Percentiles rank a stretch among this genome's conserved stretches.
These are phyloP conservation scores for Theobroma grandiflorum DNA, from an alignment of 441 rosid species.

Conservation along the genomic window DNA sequence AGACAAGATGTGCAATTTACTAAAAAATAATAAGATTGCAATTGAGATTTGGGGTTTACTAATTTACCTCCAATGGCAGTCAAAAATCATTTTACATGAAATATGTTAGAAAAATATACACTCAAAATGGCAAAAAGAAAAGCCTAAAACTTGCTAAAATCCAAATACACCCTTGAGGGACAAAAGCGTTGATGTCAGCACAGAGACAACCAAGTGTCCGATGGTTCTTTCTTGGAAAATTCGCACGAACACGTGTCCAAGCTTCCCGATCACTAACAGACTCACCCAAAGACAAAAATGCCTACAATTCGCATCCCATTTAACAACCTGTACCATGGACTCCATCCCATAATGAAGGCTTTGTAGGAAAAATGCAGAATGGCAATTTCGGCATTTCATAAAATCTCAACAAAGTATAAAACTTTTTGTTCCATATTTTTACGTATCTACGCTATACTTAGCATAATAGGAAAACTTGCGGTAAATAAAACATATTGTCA, in stretches of 20 bases:
- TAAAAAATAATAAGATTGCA: too few species aligned
- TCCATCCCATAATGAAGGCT: background rate
- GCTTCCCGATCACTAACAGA: background rate
- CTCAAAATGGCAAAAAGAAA: background rate
- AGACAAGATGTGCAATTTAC: too few species aligned
- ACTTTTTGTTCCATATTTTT: background rate
- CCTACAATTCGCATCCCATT: background rate
- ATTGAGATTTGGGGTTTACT: too few species aligned
- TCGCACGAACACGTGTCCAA: conserved; percentile 26
- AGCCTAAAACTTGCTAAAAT: background rate
- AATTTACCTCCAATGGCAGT: too few species aligned
- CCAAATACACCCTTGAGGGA: background rate
- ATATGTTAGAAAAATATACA: too few species aligned
- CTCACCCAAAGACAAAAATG: background rate
- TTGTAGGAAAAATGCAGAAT: background rate
- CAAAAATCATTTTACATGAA: too few species aligned
- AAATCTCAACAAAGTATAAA: background rate
- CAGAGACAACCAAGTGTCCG: conserved; percentile 10
- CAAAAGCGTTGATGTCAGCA: conserved; percentile 14
- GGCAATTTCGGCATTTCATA: background rate
- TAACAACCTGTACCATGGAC: background rate
- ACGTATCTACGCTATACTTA: background rate
- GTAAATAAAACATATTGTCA: conserved; percentile 30
- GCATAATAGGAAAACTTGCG: too few species aligned
- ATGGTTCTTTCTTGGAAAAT: background rate